These are phyloP conservation scores for Dendrostoma leiphaemia DNA, from an alignment of 2,329 filamentous ascomycete species.

Conservation along the genomic window DNA sequence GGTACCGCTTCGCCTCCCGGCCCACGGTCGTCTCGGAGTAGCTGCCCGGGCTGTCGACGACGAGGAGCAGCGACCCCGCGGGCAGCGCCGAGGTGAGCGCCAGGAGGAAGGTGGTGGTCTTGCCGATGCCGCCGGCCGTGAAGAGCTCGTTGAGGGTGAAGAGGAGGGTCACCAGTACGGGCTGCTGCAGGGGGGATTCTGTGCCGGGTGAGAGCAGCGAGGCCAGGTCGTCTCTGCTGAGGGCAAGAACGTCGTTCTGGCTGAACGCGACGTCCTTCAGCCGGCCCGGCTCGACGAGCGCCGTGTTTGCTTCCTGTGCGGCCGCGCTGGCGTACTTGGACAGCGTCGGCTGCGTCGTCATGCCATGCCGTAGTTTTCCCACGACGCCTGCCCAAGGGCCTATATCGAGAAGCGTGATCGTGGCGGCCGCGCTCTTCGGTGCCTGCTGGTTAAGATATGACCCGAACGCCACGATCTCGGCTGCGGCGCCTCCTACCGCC, in stretches of 20 bases:
- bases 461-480: constrained; percentile 58
- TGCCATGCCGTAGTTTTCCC: constrained; percentile 51
- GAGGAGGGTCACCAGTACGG: constrained; percentile 71
- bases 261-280: constrained; percentile 40
- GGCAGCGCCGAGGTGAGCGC: constrained; percentile 59
- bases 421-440: constrained; percentile 24
- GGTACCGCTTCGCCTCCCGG: constrained; percentile 65
- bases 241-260: constrained; percentile 47
- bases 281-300: constrained; percentile 39
- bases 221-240: constrained; percentile 34
- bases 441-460: constrained; percentile 36
- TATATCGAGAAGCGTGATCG: constrained; percentile 72
- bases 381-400: constrained; percentile 73
- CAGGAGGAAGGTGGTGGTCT: constrained; percentile 75
- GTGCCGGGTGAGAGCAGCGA: constrained; percentile 31
- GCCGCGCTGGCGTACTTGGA: constrained; percentile 28
- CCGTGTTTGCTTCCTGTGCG: constrained; percentile 40
- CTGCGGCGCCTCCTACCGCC: constrained; percentile 56
- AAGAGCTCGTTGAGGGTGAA: constrained; percentile 98
- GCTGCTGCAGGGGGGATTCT: neutral
- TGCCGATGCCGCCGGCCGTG: constrained; percentile 66
- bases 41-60: constrained; percentile 90
- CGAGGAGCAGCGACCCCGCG: constrained; percentile 67
- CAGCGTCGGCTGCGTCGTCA: constrained; percentile 50
- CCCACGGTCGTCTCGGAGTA: constrained; percentile 81